Percentiles rank a stretch among this genome's conserved stretches.
phyloP scores from a whole-genome alignment of 108 stramenopile species.

The Cyclotella sp. region DNA sequence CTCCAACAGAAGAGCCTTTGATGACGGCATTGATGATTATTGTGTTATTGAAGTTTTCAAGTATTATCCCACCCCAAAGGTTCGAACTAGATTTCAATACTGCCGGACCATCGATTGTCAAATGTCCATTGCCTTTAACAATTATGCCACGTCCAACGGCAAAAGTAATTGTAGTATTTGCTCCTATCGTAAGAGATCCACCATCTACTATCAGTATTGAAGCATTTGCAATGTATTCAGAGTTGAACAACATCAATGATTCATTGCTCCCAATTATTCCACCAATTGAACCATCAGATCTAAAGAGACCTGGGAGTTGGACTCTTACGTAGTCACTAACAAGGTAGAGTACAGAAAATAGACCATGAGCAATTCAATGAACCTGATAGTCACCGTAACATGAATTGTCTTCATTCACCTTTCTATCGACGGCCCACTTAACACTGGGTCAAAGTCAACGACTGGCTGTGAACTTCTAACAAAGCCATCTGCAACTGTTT shows the following conservation, averaged over 20 bases:
- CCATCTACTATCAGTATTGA: constrained; percentile 15
- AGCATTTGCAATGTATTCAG: constrained; percentile 10
- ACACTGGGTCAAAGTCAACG: constrained; percentile 21
- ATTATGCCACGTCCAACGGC: constrained; percentile 7
- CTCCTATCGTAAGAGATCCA: constrained; percentile 9
- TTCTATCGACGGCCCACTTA: constrained; percentile 1
- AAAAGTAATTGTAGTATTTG: constrained; percentile 12
- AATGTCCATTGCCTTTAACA: not conserved
- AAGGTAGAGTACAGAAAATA: not conserved
- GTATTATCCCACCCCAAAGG: constrained; percentile 9
- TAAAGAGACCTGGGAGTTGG: constrained; percentile 22
- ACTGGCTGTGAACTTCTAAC: not conserved
- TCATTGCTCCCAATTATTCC: constrained; percentile 1
- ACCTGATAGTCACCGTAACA: not conserved
- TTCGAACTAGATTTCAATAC: not conserved
- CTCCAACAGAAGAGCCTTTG: not conserved
- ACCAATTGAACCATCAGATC: constrained; percentile 38
- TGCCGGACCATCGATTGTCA: constrained; percentile 4
- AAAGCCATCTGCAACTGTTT: constrained; percentile 17
- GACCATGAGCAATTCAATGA: not conserved
- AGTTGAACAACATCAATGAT: not conserved
- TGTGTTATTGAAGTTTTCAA: not conserved
- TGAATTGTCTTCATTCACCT: not conserved
- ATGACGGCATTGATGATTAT: constrained; percentile 1
- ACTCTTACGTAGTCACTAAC: not conserved